These are phyloP conservation scores for Murraya koenigii DNA, from an alignment of 345 rosid genomes.

Conservation along the genomic window DNA sequence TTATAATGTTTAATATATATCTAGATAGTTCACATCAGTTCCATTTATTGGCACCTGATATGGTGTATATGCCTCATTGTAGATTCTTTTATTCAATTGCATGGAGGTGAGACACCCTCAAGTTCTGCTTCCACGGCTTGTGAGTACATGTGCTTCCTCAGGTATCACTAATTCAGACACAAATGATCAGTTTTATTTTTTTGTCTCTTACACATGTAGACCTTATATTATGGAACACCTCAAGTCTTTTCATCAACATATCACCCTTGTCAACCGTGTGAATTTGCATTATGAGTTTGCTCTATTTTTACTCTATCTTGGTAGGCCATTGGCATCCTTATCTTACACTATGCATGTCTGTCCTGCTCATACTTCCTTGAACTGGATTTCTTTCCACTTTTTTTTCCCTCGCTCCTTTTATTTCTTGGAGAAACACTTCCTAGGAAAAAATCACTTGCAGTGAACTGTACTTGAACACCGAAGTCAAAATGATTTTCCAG, in stretches of 20 bases:
- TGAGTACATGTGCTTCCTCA: constrained; percentile 60
- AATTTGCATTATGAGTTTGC: neutral
- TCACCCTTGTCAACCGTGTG: neutral
- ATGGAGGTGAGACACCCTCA: constrained; percentile 89
- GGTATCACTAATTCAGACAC: constrained; percentile 40
- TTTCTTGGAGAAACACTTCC: neutral
- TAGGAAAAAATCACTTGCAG: neutral
- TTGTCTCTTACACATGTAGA: neutral
- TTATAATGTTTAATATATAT: neutral
- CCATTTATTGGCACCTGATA: constrained; percentile 8
- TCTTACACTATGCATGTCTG: neutral
- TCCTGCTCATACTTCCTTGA: neutral
- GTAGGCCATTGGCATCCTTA: neutral
- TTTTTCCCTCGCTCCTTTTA: neutral
- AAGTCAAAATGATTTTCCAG: neutral
- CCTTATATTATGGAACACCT: neutral
- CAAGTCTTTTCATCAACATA: neutral
- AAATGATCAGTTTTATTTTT: neutral
- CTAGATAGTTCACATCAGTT: neutral
- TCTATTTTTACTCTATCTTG: neutral
- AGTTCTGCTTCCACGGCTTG: constrained; percentile 67
- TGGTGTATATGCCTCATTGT: constrained; percentile 11
- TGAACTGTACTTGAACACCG: neutral
- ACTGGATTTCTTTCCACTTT: neutral
- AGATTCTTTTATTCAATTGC: constrained; percentile 92